Conservation (phyloP, 345 rosid species). For the Litchi chinensis region DNA sequence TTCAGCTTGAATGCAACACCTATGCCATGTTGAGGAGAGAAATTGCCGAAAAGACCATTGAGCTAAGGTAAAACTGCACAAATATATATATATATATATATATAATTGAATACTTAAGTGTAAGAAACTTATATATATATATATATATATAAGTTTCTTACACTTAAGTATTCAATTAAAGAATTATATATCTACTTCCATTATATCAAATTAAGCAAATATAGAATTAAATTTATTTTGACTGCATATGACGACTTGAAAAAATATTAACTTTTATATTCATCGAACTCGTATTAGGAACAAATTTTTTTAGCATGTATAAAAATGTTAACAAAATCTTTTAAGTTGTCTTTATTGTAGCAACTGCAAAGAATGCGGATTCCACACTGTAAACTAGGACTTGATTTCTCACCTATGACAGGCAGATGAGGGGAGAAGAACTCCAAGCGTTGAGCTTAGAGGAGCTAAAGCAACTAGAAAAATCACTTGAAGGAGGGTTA, state of each 20-base stretch:
- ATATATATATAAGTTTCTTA: too few species aligned
- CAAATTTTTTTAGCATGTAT: too few species aligned
- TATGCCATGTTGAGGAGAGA: constrained; percentile 33
- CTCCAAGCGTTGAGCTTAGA: constrained; percentile 74
- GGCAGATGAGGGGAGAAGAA: constrained; percentile 96
- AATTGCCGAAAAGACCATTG: constrained; percentile 35
- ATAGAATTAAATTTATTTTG: background rate
- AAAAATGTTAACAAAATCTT: too few species aligned
- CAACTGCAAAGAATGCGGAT: background rate
- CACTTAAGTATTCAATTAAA: background rate
- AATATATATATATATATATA: too few species aligned
- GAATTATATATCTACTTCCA: background rate
- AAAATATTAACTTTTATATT: too few species aligned
- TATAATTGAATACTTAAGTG: too few species aligned
- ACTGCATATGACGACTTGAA: background rate
- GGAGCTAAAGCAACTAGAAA: constrained; percentile 73
- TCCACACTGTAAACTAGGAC: background rate
- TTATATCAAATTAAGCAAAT: background rate
- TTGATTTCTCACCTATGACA: constrained; percentile 16
- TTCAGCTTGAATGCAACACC: constrained; percentile 31
- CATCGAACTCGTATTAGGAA: too few species aligned
- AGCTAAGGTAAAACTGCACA: constrained; percentile 40
- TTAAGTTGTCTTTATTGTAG: background rate
- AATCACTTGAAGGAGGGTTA: constrained; percentile 72
- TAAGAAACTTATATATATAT: too few species aligned